Conservation (phyloP, 1,284 basidiomycete genomes). For the Trametes hirsuta region DNA sequence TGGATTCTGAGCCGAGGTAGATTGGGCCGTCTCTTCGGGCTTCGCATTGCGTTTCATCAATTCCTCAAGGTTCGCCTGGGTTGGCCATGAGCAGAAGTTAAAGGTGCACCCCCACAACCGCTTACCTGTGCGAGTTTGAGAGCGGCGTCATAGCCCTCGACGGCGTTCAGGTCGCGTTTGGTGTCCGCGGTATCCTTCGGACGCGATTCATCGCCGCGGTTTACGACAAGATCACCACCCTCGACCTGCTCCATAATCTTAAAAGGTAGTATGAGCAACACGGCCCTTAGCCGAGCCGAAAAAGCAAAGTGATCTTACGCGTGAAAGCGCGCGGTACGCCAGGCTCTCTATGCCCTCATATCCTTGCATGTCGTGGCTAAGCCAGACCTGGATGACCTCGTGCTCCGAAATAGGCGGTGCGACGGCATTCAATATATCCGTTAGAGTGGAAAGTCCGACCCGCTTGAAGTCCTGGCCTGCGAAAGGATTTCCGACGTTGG, state of each 20-base stretch:
- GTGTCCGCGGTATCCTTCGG: constrained; percentile 56
- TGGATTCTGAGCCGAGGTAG: constrained; percentile 61
- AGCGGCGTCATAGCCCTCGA: constrained; percentile 84
- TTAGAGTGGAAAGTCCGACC: constrained; percentile 85
- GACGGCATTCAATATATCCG: constrained; percentile 92
- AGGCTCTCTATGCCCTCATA: constrained; percentile 96
- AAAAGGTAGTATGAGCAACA: constrained; percentile 10
- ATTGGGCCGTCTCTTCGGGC: constrained; percentile 36
- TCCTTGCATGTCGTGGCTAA: constrained; percentile 95
- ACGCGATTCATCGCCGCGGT: constrained; percentile 77
- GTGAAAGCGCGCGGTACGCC: constrained; percentile 85
- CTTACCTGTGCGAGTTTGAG: constrained; percentile 79
- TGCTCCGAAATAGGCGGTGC: constrained; percentile 98
- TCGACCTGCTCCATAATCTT: constrained; percentile 94
- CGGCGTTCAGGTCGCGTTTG: constrained; percentile 76
- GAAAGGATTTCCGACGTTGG: not conserved
- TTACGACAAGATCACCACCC: constrained; percentile 89
- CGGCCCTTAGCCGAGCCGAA: constrained; percentile 3
- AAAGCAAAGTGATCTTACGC: constrained; percentile 51
- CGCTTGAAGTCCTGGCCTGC: constrained; percentile 86
- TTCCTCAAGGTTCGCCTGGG: constrained; percentile 79
- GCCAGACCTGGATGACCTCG: constrained; percentile 95
- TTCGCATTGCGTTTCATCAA: constrained; percentile 65
- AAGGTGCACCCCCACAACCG: not conserved
- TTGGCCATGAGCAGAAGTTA: not conserved